Percentiles rank a stretch among this genome's conserved stretches.
These are phyloP conservation scores for Boletus barrowsii DNA, from an alignment of 768 basidiomycete genomes.

Conservation along the genomic window DNA sequence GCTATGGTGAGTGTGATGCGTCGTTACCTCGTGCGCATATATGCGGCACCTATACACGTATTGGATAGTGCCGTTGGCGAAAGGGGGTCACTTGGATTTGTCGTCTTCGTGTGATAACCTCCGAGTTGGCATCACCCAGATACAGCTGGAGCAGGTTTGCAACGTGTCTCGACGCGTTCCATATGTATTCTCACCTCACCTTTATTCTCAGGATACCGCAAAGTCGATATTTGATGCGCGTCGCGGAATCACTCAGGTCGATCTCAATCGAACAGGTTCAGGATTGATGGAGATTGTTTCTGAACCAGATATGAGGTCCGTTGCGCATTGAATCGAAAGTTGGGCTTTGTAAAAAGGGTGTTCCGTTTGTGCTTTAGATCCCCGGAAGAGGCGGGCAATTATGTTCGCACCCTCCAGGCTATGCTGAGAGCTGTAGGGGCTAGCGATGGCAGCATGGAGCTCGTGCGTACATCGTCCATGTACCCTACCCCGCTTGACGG, in stretches of 20 bases:
- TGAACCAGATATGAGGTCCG: conserved; percentile 79
- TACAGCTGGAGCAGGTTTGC: conserved; percentile 91
- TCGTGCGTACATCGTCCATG: conserved; percentile 46
- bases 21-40: neutral
- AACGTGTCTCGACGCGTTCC: neutral
- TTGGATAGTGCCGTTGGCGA: conserved; percentile 71
- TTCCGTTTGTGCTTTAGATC: conserved; percentile 38
- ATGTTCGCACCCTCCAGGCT: conserved; percentile 79
- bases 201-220: conserved; percentile 72
- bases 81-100: conserved; percentile 55
- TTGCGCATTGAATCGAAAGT: neutral
- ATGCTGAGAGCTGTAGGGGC: conserved; percentile 80
- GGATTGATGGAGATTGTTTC: conserved; percentile 96
- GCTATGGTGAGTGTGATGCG: conserved; percentile 59
- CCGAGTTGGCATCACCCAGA: conserved; percentile 82
- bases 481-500: neutral
- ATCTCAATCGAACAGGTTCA: conserved; percentile 87
- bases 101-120: conserved; percentile 34
- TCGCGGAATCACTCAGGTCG: conserved; percentile 58
- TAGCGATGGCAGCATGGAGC: conserved; percentile 97
- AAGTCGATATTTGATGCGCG: conserved; percentile 67
- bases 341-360: neutral
- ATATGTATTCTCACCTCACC: neutral
- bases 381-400: conserved; percentile 87
- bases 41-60: neutral